A percentile compares a stretch with the other conserved stretches of the same genome.
Evolutionary conservation across 352 stramenopile genomes (phyloP).

Genomic region (Pythium coloratum): DNA sequence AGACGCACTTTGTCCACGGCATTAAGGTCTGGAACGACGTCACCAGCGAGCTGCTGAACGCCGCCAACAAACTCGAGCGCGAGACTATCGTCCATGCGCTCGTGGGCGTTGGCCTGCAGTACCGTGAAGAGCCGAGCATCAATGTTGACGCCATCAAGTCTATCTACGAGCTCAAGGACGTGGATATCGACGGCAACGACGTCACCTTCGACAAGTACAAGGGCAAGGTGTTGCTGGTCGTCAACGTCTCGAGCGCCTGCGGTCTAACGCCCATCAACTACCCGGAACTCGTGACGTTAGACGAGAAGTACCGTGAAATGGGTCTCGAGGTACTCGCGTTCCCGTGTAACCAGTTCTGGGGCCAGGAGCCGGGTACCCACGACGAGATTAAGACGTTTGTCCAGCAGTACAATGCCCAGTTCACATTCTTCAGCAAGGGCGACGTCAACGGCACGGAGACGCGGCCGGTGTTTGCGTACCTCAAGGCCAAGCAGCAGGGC

Average conservation of each 20-base stretch:
- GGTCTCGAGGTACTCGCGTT: constrained; percentile 76
- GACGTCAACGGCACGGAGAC: constrained; percentile 85
- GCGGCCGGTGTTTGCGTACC: constrained; percentile 73
- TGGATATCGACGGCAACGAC: constrained; percentile 50
- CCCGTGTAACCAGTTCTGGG: constrained; percentile 85
- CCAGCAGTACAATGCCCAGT: constrained; percentile 44
- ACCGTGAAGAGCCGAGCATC: constrained; percentile 43
- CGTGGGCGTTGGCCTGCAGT: constrained; percentile 44
- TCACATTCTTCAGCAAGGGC: constrained; percentile 63
- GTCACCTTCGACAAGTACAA: constrained; percentile 57
- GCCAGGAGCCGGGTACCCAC: constrained; percentile 57
- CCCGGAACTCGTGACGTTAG: constrained; percentile 40
- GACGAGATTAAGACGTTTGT: constrained; percentile 63
- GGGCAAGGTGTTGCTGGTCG: constrained; percentile 22
- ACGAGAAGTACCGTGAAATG: constrained; percentile 49
- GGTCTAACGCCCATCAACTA: constrained; percentile 48
- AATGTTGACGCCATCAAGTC: constrained; percentile 44
- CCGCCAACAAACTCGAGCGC: constrained; percentile 39
- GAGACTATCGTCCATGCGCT: constrained; percentile 51
- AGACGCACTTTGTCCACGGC: constrained; percentile 36
- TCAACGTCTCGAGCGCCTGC: constrained; percentile 26
- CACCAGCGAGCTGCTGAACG: constrained; percentile 35
- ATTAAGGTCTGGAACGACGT: constrained; percentile 46
- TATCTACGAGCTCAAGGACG: constrained; percentile 77
- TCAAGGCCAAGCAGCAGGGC: constrained; percentile 71